phyloP scores from a whole-genome alignment of 169 alveolate species.

The Plasmodium adleri region DNA sequence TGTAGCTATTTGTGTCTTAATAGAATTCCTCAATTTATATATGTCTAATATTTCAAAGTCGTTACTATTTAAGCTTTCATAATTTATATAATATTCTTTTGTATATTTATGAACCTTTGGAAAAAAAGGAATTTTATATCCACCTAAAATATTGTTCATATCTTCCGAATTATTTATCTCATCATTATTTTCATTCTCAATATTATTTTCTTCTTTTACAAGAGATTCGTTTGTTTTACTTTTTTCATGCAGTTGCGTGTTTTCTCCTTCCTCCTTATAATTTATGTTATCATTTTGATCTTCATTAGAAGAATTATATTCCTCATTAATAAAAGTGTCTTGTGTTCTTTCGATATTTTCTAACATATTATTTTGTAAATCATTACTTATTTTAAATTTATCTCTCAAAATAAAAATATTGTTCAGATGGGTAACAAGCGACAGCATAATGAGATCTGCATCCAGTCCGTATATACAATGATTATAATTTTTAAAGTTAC shows the following conservation, averaged over 20 bases:
- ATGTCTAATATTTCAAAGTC: conserved; percentile 73
- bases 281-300: conserved; percentile 5
- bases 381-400: conserved; percentile 86
- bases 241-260: not conserved
- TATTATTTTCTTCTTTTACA: not conserved
- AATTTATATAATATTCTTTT: conserved; percentile 22
- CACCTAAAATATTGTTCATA: conserved; percentile 72
- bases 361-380: conserved; percentile 46
- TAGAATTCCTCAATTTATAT: conserved; percentile 53
- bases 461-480: conserved; percentile 98
- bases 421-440: conserved; percentile 96
- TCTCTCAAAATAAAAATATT: conserved; percentile 93
- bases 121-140: not conserved
- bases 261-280: not conserved
- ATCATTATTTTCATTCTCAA: not conserved
- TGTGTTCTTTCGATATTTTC: conserved; percentile 77
- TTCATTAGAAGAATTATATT: conserved; percentile 49
- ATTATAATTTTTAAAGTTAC: conserved; percentile 53
- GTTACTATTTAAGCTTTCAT: conserved; percentile 50
- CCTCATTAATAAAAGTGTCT: conserved; percentile 61
- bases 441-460: conserved; percentile 96
- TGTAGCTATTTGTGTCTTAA: conserved; percentile 72
- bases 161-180: conserved; percentile 75
- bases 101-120: conserved; percentile 43
- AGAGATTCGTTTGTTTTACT: not conserved